Base-by-base conservation (phyloP, 202 grass and related monocot genomes). In the Musa balbisiana region DNA sequence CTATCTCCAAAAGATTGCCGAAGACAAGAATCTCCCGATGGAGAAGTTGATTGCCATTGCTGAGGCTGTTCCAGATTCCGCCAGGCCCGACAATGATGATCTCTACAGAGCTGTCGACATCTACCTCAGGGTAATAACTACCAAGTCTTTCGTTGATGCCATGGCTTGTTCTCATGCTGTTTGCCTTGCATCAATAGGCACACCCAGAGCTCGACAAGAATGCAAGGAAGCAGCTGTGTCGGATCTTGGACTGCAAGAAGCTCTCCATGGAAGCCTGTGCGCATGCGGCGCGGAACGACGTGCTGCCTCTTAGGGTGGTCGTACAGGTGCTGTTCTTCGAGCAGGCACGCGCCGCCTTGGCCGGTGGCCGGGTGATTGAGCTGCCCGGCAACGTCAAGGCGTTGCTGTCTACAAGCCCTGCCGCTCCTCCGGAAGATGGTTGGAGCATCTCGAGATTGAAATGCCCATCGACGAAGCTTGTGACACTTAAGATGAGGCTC, bases 321-420 rank as follows among this genome's bases (percentile, higher is more conserved):
- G 87, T 96, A 73, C 93, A 96, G 82, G 93, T 96, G 70, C 87
- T 96, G 59, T 96, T 96, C 87, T 96, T 92, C 67, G 93, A 96
- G 80, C 90, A 89, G 56, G 89, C 87, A 49, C 93, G 93, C 15
- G 79, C 90, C 0, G 89, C 77, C 72, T 83, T 86, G 29, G 73
- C 83, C 0, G 83, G 85, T 22, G 74, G 74, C 24, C 67, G 76
- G 53, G 80, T 54, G 14, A 52, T 71, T 24, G 86, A 87, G 20
- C 79, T 90, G 53, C 87, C 93, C 1, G 77, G 73, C 79, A 87
- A 83, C 78, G 89, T 96, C 78, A 83, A 69, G 73, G 86, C 89
- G 67, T 79, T 92, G 83, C 83, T 96, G 50, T 62, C 87, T 70
- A 96, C 88, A 0, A 52, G 86, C 50, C 76, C 82, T 21, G 89